Percentiles rank a stretch among this genome's conserved stretches.
Evolutionary conservation across 2,329 filamentous ascomycete species (phyloP).

Genomic region (Pezicula radicicola): DNA sequence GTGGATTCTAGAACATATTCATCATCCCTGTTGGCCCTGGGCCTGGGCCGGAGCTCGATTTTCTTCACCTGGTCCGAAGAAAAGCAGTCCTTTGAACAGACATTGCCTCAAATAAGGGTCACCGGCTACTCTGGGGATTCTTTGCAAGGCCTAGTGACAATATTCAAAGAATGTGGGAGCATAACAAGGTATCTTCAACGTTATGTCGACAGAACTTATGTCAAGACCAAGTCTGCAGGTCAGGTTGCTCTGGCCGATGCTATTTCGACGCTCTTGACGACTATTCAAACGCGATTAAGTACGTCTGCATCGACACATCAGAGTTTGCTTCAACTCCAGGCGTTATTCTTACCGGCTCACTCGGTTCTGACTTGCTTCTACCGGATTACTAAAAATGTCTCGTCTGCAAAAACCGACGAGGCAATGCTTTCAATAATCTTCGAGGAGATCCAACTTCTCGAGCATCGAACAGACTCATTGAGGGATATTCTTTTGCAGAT

Average conservation of each 20-base stretch:
- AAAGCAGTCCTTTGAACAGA: conserved; percentile 49
- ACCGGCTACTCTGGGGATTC: conserved; percentile 49
- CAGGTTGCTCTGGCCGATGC: conserved; percentile 30
- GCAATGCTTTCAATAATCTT: conserved; percentile 60
- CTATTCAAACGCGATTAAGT: conserved; percentile 27
- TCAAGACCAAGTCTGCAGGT: conserved; percentile 20
- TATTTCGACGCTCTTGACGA: conserved; percentile 33
- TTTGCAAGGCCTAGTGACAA: conserved; percentile 36
- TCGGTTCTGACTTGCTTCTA: conserved; percentile 28
- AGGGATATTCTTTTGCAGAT: conserved; percentile 65
- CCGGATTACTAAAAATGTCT: conserved; percentile 22
- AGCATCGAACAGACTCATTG: conserved; percentile 60
- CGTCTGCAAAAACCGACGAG: conserved; percentile 48
- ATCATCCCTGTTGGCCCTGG: conserved; percentile 60
- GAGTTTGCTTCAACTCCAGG: conserved; percentile 29
- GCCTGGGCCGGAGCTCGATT: conserved; percentile 68
- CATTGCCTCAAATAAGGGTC: conserved; percentile 44
- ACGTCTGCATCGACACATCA: conserved; percentile 17
- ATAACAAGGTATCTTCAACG: conserved; percentile 24
- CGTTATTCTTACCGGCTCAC: conserved; percentile 26
- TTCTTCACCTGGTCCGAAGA: conserved; percentile 62
- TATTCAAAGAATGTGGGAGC: conserved; percentile 33
- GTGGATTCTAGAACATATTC: conserved; percentile 48
- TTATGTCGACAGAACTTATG: conserved; percentile 27
- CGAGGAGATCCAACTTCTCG: conserved; percentile 57